A percentile compares a stretch with the other conserved stretches of the same genome.
Conservation (phyloP, 164 flowering plant genomes). For the Aristolochia fimbriata region DNA sequence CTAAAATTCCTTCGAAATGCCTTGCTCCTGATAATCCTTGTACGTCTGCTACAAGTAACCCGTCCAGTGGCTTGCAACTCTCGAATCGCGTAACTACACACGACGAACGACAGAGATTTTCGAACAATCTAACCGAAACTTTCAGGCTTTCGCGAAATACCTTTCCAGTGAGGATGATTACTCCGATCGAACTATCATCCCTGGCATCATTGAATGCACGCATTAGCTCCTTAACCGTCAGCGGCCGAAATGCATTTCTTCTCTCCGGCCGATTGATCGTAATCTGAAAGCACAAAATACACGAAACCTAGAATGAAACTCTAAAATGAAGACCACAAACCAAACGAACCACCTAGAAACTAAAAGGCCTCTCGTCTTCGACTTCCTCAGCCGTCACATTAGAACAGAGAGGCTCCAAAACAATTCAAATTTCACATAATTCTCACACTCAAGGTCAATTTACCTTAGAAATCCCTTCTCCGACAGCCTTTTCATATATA, state of each 20-base stretch:
- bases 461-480: conserved; percentile 92
- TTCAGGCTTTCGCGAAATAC: conserved; percentile 19
- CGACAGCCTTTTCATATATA: conserved; percentile 71
- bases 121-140: no score
- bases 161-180: conserved; percentile 83
- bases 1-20: background rate
- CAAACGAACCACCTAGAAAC: background rate
- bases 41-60: background rate
- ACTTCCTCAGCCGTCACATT: no score
- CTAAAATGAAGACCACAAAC: background rate
- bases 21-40: no score
- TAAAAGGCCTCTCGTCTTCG: background rate
- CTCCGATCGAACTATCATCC: conserved; percentile 77
- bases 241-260: conserved; percentile 85
- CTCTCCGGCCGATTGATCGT: conserved; percentile 91
- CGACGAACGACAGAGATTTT: no score
- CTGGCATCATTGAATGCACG: conserved; percentile 86
- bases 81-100: no score
- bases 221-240: conserved; percentile 73
- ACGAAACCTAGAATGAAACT: background rate
- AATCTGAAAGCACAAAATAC: conserved; percentile 33
- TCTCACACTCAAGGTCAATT: background rate
- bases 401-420: no score
- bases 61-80: no score
- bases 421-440: background rate